phyloP scores from a whole-genome alignment of 768 basidiomycete species.

The Kwoniella shandongensis region DNA sequence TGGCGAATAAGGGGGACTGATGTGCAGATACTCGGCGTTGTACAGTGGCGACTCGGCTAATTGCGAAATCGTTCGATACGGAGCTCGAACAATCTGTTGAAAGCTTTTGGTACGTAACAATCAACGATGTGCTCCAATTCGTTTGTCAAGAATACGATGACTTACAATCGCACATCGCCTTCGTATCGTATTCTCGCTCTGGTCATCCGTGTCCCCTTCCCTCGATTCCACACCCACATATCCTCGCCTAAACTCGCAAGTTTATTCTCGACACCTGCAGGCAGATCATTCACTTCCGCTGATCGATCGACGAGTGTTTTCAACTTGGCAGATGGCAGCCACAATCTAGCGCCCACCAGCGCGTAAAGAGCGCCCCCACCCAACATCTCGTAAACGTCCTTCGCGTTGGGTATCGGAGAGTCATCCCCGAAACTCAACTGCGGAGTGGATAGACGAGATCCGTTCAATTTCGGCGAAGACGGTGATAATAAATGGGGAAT shows the following conservation, averaged over 20 bases:
- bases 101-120: conserved; percentile 21
- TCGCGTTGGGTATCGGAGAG: not conserved
- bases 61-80: conserved; percentile 19
- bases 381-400: conserved; percentile 24
- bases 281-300: conserved; percentile 19
- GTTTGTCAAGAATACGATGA: conserved; percentile 10
- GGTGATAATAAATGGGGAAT: conserved; percentile 6
- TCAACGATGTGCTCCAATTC: not conserved
- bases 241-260: conserved; percentile 28
- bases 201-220: conserved; percentile 27
- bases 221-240: conserved; percentile 40
- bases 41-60: conserved; percentile 26
- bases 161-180: conserved; percentile 40
- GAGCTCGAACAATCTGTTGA: conserved; percentile 27
- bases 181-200: conserved; percentile 42
- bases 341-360: conserved; percentile 42
- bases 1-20: conserved; percentile 37
- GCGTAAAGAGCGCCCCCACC: conserved; percentile 46
- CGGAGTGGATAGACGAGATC: conserved; percentile 15
- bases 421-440: conserved; percentile 14
- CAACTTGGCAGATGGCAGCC: conserved; percentile 27
- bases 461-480: too few relatives aligned
- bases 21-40: conserved; percentile 38
- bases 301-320: conserved; percentile 30
- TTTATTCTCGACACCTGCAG: conserved; percentile 19